Base-by-base conservation (phyloP, 2,329 filamentous ascomycete species). In the Pseudopithomyces maydicus region DNA sequence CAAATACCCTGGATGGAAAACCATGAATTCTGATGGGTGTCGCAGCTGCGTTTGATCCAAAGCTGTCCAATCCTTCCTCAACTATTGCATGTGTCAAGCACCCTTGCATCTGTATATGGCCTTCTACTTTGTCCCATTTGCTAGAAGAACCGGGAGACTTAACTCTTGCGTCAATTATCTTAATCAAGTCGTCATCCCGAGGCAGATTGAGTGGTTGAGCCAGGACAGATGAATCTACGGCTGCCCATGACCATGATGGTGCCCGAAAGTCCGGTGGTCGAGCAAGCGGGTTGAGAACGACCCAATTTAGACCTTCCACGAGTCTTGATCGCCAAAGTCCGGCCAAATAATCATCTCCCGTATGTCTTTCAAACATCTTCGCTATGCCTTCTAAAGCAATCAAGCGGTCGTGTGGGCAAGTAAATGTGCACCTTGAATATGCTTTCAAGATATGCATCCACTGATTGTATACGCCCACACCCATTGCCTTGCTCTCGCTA, bases 171-270 rank as follows among this genome's bases (percentile, higher is more conserved):
- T 17, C 20, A 26, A 47, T 19, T 12, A 47, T 22, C 14, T 47
- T 12, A 10, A 47, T 47, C 44, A 47, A 26, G 23, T 47, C 44
- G 20, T 47, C 15, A n/a, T 47, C 29, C 14, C 44, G 44, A 2
- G 44, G 29, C 8, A 33, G 11, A 19, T 35, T 47, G 3, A 35
- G n/a, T 20, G n/a, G 6, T 20, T 47, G 44, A 20, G 44, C 26
- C 11, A 35, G n/a, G 7, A 47, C 26, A 26, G 44, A 4, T 17
- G 44, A 47, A 19, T 6, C 69, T 58, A 11, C 46, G 64, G 1
- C 17, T 8, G 38, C 38, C 48, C 48, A 52, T 11, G 48, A 52
- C 48, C 48, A 52, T 6, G 48, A 52, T n/a, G 48, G 48, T 10
- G 38, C 48, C 6, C 36, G 20, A 8, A 41, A 52, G n/a, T n/a